Base-by-base conservation (phyloP, 768 basidiomycete genomes). In the Rhizopogon vesiculosus region DNA sequence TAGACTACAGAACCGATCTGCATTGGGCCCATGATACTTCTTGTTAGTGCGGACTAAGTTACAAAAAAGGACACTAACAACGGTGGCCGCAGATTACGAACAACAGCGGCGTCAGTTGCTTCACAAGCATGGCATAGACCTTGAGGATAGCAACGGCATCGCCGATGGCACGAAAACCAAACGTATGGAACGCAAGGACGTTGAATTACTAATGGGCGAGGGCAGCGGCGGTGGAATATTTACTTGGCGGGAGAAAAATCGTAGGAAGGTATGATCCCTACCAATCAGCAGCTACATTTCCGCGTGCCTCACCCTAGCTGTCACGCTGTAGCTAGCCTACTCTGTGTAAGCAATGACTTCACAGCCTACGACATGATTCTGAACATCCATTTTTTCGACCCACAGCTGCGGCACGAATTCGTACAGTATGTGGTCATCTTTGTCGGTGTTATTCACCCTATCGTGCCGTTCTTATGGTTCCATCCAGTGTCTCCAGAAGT, bases 1-100 rank as follows among this genome's bases (percentile, higher is more conserved):
- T 51, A 31, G 55, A 45, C 42, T 59, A 64, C 68, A 93, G 90
- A 53, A 91, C 92, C 56, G 89, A 94, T 77, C 79, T 93, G 56
- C 95, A 96, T 72, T 97, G 95, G 95, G 91, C 93, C 19, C 94
- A 98, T 72, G 94, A 98, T 72, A 94, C 93, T 28, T 87, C 87
- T 54, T 95, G 91, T 92, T 60, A 61, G 72, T 70, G 43, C 57
- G 48, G 58, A 45, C 52, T 54, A 16, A 56, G 46, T 43, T 19
- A 54, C 51, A 44, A 51, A 53, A 19, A 46, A 31, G 42, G 19
- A 43, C 8, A 53, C 60, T 68, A 54, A 69, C 55, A 28, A 5
- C 58, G 55, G 51, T 41, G 31, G 31, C 45, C 38, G 43, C 58
- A 93, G 91, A 98, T 77, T 98, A 93, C 71, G 94, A 98, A 64